phyloP scores from a whole-genome alignment of 1,284 basidiomycete genomes.

The Ganoderma meredithae region DNA sequence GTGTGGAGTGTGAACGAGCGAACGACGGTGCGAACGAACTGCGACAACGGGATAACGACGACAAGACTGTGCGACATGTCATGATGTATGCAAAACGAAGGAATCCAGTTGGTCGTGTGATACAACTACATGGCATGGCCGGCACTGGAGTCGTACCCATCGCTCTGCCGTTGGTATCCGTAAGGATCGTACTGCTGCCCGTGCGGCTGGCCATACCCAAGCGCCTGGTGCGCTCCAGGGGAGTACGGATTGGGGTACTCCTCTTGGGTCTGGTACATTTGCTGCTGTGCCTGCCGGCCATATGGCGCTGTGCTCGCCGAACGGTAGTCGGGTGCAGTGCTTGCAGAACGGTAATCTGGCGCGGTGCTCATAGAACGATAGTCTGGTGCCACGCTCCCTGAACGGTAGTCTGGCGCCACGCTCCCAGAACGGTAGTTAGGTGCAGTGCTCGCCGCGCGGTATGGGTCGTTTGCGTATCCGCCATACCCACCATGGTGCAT shows the following conservation, averaged over 20 bases:
- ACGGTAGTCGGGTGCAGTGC: slow-evolving; percentile 27
- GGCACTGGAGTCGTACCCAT: slow-evolving; percentile 38
- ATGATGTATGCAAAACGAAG: slow-evolving; percentile 19
- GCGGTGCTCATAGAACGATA: slow-evolving; percentile 24
- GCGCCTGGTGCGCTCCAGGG: slow-evolving; percentile 26
- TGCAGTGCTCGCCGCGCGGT: slow-evolving; percentile 26
- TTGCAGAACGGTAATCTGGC: slow-evolving; percentile 25
- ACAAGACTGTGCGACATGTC: slow-evolving; percentile 14
- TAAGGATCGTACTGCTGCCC: slow-evolving; percentile 21
- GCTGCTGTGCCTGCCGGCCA: slow-evolving; percentile 28
- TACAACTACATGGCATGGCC: slow-evolving; percentile 42
- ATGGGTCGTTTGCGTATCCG: slow-evolving; percentile 30
- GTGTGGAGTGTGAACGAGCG: slow-evolving; percentile 13
- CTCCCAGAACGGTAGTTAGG: slow-evolving; percentile 29
- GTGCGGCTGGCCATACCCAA: slow-evolving; percentile 25
- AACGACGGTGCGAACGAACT: slow-evolving; percentile 20
- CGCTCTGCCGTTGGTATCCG: slow-evolving; percentile 26
- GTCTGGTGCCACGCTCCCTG: slow-evolving; percentile 21
- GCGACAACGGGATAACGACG: slow-evolving; percentile 22
- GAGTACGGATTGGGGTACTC: slow-evolving; percentile 29
- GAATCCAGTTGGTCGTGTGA: slow-evolving; percentile 20
- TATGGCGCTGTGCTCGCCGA: slow-evolving; percentile 33
- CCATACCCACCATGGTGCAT: slow-evolving; percentile 24
- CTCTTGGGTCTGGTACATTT: slow-evolving; percentile 26
- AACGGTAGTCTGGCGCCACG: slow-evolving; percentile 26